Conservation (phyloP, 331 rosid species). For the Spiraea crenata region DNA sequence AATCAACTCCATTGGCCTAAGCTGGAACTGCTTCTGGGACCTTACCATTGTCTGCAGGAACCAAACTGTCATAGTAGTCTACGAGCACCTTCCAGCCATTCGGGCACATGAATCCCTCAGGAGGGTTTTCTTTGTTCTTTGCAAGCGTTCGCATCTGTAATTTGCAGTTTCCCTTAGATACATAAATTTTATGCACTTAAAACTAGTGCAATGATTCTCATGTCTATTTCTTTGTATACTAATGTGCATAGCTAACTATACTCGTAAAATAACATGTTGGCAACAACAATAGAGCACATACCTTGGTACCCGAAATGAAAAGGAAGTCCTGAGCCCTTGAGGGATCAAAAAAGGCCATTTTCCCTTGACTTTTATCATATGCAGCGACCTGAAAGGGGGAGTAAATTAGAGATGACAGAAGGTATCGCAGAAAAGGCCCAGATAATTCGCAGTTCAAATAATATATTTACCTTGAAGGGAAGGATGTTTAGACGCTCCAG, state of each 20-base stretch:
- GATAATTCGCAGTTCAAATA: neutral
- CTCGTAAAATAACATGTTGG: neutral
- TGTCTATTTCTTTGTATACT: neutral
- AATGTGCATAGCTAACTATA: neutral
- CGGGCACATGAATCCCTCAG: slow-evolving; percentile 98
- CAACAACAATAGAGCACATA: slow-evolving; percentile 17
- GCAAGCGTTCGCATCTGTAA: slow-evolving; percentile 93
- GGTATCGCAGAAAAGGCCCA: neutral
- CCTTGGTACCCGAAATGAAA: slow-evolving; percentile 99
- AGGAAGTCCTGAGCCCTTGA: slow-evolving; percentile 86
- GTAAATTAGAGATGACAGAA: slow-evolving; percentile 18
- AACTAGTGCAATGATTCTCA: neutral
- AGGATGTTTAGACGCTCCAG: slow-evolving; percentile 91
- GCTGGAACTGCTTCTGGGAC: slow-evolving; percentile 82
- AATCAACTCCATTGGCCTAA: slow-evolving; percentile 29
- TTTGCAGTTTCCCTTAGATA: slow-evolving; percentile 8
- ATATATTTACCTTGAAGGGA: slow-evolving; percentile 74
- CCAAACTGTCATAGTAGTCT: slow-evolving; percentile 84
- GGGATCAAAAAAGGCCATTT: slow-evolving; percentile 97
- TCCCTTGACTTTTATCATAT: slow-evolving; percentile 88
- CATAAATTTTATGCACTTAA: neutral
- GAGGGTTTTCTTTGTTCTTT: slow-evolving; percentile 89
- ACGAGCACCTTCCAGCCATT: slow-evolving; percentile 96
- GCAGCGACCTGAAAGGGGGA: slow-evolving; percentile 78
- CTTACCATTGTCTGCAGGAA: slow-evolving; percentile 42